A percentile compares a stretch with the other conserved stretches of the same genome.
These are phyloP conservation scores for Hanseniaspora occidentalis DNA, from an alignment of 805 yeast genomes.

Conservation along the genomic window DNA sequence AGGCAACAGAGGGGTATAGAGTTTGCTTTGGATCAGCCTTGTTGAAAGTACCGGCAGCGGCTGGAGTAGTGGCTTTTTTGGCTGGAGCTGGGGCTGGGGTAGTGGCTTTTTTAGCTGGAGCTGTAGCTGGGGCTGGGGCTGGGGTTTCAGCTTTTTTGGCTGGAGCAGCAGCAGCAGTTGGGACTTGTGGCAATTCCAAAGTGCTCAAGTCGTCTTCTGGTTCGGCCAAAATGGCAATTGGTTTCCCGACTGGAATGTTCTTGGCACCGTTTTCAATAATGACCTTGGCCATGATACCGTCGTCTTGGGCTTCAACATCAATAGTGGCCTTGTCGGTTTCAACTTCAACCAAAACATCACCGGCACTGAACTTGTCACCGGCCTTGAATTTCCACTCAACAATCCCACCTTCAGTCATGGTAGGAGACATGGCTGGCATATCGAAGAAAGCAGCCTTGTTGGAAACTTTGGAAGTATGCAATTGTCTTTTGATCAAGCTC, in stretches of 20 bases:
- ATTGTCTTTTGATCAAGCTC: background rate
- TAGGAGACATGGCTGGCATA: conserved; percentile 99
- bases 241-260: conserved; percentile 72
- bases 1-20: conserved; percentile 67
- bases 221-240: conserved; percentile 85
- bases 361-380: conserved; percentile 62
- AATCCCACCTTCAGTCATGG: conserved; percentile 93
- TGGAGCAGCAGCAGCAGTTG: conserved; percentile 11
- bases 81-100: conserved; percentile 7
- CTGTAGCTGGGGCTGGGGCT: no score
- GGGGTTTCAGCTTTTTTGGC: conserved; percentile 10
- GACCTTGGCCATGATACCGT: conserved; percentile 78
- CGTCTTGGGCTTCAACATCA: conserved; percentile 83
- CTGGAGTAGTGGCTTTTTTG: conserved; percentile 9
- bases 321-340: conserved; percentile 80
- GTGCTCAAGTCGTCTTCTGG: conserved; percentile 67
- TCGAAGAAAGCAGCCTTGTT: conserved; percentile 37
- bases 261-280: conserved; percentile 56
- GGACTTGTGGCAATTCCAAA: conserved; percentile 43
- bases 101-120: conserved; percentile 9
- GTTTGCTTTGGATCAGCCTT: conserved; percentile 56
- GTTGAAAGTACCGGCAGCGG: conserved; percentile 12
- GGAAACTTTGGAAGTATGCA: conserved; percentile 13
- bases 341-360: conserved; percentile 74
- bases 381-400: conserved; percentile 79